A percentile compares a stretch with the other conserved stretches of the same genome.
Evolutionary conservation across 257 asterid species (phyloP).

Genomic region (Nicotiana tabacum): DNA sequence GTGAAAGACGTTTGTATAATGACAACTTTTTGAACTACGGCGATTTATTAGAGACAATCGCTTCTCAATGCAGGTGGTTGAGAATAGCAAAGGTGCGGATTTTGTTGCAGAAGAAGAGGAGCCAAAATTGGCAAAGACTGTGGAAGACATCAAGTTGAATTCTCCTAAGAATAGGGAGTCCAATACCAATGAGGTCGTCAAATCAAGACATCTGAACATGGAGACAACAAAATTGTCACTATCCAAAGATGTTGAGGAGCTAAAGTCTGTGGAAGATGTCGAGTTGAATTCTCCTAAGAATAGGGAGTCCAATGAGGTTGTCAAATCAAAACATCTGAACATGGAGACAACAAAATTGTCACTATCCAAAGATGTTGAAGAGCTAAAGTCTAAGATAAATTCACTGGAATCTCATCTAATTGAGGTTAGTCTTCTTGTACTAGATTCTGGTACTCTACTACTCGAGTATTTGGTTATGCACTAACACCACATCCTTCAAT

Average conservation of each 20-base stretch:
- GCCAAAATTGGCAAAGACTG: neutral
- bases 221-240: neutral
- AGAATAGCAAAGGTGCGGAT: conserved; percentile 34
- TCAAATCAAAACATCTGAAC: too few relatives aligned
- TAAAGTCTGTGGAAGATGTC: neutral
- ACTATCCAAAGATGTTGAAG: conserved; percentile 15
- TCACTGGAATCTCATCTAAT: conserved; percentile 52
- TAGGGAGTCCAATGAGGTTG: too few relatives aligned
- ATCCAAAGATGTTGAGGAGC: neutral
- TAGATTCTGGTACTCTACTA: conserved; percentile 5
- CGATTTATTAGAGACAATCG: neutral
- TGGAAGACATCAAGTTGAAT: conserved; percentile 15
- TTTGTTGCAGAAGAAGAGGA: conserved; percentile 21
- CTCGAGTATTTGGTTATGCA: neutral
- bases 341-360: neutral
- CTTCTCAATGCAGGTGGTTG: conserved; percentile 31
- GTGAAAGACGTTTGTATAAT: neutral
- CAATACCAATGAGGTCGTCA: conserved; percentile 18
- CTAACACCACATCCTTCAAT: conserved; percentile 10
- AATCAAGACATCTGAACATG: neutral
- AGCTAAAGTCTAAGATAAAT: conserved; percentile 41
- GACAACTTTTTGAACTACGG: neutral
- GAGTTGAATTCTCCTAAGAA: too few relatives aligned
- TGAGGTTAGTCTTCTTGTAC: conserved; percentile 44
- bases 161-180: conserved; percentile 20